These are phyloP conservation scores for Vigna reflexopilosa DNA, from an alignment of 306 rosid species.

Conservation along the genomic window DNA sequence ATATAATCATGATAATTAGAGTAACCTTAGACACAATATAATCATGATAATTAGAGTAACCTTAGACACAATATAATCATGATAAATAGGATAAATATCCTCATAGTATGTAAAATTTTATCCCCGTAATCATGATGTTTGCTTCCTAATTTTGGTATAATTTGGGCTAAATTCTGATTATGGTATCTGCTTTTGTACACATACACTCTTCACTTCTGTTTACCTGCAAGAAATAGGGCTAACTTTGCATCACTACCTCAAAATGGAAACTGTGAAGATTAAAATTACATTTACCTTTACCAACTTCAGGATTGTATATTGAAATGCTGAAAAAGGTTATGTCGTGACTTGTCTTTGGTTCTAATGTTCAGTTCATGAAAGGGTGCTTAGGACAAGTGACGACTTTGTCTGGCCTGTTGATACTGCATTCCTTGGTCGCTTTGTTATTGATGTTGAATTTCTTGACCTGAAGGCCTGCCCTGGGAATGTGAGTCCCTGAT, in stretches of 20 bases:
- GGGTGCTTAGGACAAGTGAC: conserved; percentile 66
- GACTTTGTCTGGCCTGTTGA: conserved; percentile 80
- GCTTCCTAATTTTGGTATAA: background rate
- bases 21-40: too few relatives aligned
- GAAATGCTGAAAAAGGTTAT: conserved; percentile 26
- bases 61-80: too few relatives aligned
- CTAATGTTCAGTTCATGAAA: conserved; percentile 64
- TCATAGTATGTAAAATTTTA: too few relatives aligned
- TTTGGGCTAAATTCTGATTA: background rate
- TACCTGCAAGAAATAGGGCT: conserved; percentile 11
- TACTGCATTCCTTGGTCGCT: conserved; percentile 62
- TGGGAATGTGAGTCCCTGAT: conserved; percentile 60
- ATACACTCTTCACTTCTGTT: conserved; percentile 6
- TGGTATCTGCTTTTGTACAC: background rate
- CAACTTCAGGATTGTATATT: conserved; percentile 16
- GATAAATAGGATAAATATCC: too few relatives aligned
- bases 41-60: too few relatives aligned
- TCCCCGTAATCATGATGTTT: background rate
- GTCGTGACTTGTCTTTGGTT: background rate
- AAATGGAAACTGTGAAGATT: conserved; percentile 20
- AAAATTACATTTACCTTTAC: conserved; percentile 5
- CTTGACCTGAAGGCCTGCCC: conserved; percentile 72
- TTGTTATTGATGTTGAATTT: conserved; percentile 75
- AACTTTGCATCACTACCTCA: background rate
- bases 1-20: too few relatives aligned